Evolutionary conservation across 2,329 filamentous ascomycete species (phyloP), one percentile per base, ranked within the genome.

Genomic region (Verticillium klebahnii): DNA sequence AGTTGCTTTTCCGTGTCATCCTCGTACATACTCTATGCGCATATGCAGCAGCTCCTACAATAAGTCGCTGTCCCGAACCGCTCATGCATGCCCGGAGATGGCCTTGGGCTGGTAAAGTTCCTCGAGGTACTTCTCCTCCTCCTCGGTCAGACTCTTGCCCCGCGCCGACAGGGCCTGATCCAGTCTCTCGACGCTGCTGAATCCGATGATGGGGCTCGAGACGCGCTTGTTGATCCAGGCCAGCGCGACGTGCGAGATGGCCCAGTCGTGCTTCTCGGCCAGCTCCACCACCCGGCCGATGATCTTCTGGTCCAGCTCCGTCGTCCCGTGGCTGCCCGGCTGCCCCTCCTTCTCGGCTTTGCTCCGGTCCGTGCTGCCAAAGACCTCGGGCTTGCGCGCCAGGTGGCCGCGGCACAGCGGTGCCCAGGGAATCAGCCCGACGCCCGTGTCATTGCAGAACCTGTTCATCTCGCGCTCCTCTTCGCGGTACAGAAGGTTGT

Each of bases 231-330:
- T 75, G 61, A 82, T 80, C 88, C 88, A 91, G 2, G 86, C 86
- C 60, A 88, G 78, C 1, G 85, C 82, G 23, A 91, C 82, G 61
- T 88, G 82, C 55, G 84, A 83, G 82, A 90, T 90, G 65, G 80
- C 84, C 70, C 83, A 80, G 0, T 77, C 80, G 65, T 81, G 80
- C 73, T 85, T 85, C 64, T 79, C 76, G 0, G 86, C 84, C 15
- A 89, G 66, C 70, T 88, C 82, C 71, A 87, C 79, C 2, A 77
- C 68, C 8, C 72, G 60, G 64, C 72, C 64, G 54, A 77, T 67
- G 56, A 77, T 71, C 15, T 62, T 69, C 50, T 73, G 34, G 54
- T 75, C 74, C 19, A 70, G 69, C 64, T 74, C 74, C 4, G 69
- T 69, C 12, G 71, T 75, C 5, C 72, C 73, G 36, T 70, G 69